phyloP scores from a whole-genome alignment of 1,139 yeast species.

The Geotrichum reessii region DNA sequence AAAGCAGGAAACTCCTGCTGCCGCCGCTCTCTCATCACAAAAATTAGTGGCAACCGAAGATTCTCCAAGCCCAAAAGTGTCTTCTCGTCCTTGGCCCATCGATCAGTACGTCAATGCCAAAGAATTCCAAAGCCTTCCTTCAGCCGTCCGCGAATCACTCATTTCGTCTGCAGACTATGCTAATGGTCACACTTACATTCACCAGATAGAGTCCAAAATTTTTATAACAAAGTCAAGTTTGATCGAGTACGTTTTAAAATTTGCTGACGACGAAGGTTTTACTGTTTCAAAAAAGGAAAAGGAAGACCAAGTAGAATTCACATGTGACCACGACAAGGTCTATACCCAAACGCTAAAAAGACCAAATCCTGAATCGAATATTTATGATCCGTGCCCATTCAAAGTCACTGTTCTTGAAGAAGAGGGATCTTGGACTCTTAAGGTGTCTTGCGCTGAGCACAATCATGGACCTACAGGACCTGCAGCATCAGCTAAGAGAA shows the following conservation, averaged over 20 bases:
- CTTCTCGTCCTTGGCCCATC: constrained; percentile 15
- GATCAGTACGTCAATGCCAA: constrained; percentile 9
- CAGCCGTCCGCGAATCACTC: constrained; percentile 11
- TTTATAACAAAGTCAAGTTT: constrained; percentile 3
- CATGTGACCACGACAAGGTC: constrained; percentile 7
- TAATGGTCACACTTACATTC: constrained; percentile 17
- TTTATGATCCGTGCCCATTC: constrained; percentile 11
- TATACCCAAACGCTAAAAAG: constrained; percentile 6
- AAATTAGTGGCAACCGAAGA: neutral
- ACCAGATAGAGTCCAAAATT: constrained; percentile 6
- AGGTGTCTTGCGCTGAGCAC: constrained; percentile 13
- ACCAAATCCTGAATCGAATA: neutral
- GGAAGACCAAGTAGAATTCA: neutral
- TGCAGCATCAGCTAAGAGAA: constrained; percentile 17
- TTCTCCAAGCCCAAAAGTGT: neutral
- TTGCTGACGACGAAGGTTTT: constrained; percentile 16
- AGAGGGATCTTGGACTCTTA: constrained; percentile 1
- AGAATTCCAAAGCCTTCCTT: constrained; percentile 12
- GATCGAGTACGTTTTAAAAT: constrained; percentile 3
- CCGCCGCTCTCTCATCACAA: neutral
- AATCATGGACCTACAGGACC: constrained; percentile 18
- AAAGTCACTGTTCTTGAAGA: constrained; percentile 1
- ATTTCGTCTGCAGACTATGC: constrained; percentile 12
- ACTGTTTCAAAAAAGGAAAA: neutral
- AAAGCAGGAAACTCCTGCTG: neutral